Conservation (phyloP, 306 rosid species). For the Fragaria iinumae region DNA sequence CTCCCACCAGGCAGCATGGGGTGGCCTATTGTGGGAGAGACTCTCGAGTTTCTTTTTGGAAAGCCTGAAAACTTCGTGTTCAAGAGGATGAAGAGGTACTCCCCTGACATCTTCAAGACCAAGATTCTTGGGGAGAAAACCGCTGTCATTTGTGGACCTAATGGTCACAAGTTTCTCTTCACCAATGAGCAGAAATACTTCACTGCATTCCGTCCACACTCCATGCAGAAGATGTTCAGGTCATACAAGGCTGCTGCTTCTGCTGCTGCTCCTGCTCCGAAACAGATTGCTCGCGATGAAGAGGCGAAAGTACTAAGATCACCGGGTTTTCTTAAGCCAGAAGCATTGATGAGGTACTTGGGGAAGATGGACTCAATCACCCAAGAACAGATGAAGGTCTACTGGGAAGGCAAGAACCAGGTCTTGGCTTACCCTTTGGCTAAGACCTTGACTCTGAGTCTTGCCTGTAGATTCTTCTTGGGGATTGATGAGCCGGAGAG, state of each 20-base stretch:
- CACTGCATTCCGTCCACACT: slow-evolving; percentile 29
- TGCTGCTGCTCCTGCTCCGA: slow-evolving; percentile 1
- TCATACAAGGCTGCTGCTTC: slow-evolving; percentile 13
- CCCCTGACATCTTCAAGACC: slow-evolving; percentile 45
- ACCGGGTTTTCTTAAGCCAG: slow-evolving; percentile 50
- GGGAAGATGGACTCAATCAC: slow-evolving; percentile 37
- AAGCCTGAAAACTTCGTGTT: slow-evolving; percentile 35
- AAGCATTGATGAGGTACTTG: slow-evolving; percentile 45
- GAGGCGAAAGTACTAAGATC: slow-evolving; percentile 13
- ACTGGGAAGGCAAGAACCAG: slow-evolving; percentile 47
- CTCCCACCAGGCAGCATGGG: slow-evolving; percentile 57
- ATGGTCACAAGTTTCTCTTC: slow-evolving; percentile 44
- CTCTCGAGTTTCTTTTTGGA: slow-evolving; percentile 36
- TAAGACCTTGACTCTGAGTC: slow-evolving; percentile 31
- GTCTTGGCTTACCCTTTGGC: slow-evolving; percentile 38
- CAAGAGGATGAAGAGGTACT: slow-evolving; percentile 31
- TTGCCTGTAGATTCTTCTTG: slow-evolving; percentile 41
- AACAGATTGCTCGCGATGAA: slow-evolving; percentile 1
- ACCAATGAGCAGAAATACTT: slow-evolving; percentile 44
- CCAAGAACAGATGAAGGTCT: slow-evolving; percentile 33
- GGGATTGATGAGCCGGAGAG: slow-evolving; percentile 31
- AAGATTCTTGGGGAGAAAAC: slow-evolving; percentile 47
- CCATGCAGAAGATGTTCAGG: slow-evolving; percentile 22
- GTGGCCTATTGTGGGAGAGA: slow-evolving; percentile 49
- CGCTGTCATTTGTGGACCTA: slow-evolving; percentile 46